Percentiles rank a stretch among this genome's conserved stretches.
Conservation (phyloP, 495 filamentous ascomycete genomes). For the Podospora sp. region DNA sequence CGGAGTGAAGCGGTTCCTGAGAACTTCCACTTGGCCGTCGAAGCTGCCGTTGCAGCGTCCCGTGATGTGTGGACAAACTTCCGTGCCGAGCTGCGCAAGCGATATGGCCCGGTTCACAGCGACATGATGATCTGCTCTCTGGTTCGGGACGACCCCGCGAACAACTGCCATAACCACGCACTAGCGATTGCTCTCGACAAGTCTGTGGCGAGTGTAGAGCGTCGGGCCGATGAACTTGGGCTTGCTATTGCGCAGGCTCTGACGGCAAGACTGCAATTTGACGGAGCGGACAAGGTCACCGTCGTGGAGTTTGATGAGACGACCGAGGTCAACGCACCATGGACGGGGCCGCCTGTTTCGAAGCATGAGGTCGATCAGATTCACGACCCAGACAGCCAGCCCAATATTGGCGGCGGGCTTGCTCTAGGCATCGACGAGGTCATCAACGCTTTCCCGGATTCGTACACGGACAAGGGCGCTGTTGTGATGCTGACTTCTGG, state of each 20-base stretch:
- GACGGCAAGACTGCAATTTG: constrained; percentile 6
- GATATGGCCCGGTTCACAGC: constrained; percentile 26
- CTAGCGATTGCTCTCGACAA: constrained; percentile 4
- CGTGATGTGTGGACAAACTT: constrained; percentile 26
- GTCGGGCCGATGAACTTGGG: neutral
- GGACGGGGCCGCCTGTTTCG: constrained; percentile 20
- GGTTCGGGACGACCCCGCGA: constrained; percentile 32
- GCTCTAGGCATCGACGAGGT: constrained; percentile 26
- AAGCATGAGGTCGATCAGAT: constrained; percentile 1
- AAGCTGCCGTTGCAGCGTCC: constrained; percentile 26
- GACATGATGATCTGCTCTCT: constrained; percentile 34
- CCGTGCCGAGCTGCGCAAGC: constrained; percentile 18
- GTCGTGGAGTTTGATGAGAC: constrained; percentile 24
- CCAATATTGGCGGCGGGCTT: constrained; percentile 24
- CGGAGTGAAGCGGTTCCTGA: constrained; percentile 19
- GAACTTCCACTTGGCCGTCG: constrained; percentile 30
- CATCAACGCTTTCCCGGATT: constrained; percentile 24
- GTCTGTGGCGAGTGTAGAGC: constrained; percentile 7
- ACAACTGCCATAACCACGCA: constrained; percentile 20
- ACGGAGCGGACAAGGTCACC: constrained; percentile 22
- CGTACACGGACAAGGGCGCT: constrained; percentile 27
- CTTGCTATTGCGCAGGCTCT: constrained; percentile 8
- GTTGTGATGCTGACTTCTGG: constrained; percentile 24
- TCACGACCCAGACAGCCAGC: neutral
- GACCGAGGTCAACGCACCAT: constrained; percentile 19